phyloP scores from a whole-genome alignment of 1,139 yeast species.

The Candida labiduridarum region DNA sequence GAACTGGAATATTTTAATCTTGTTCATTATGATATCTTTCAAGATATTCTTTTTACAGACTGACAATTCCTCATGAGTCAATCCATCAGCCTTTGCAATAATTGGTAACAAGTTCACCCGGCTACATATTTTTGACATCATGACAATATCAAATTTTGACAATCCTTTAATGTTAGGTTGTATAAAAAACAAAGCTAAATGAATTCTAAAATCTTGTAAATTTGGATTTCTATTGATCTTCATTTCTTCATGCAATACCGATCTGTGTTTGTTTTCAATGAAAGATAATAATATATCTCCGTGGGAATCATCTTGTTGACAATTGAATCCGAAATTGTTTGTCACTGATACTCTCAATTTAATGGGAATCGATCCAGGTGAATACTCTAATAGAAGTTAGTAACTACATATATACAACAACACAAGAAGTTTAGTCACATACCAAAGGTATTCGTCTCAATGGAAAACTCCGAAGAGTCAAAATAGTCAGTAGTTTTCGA shows the following conservation, averaged over 20 bases:
- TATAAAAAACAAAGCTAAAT: conserved; percentile 62
- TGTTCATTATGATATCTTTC: conserved; percentile 43
- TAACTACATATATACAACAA: background rate
- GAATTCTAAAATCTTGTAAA: conserved; percentile 60
- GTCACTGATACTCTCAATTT: conserved; percentile 27
- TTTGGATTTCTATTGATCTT: conserved; percentile 59
- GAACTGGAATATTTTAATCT: conserved; percentile 56
- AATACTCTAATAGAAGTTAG: conserved; percentile 7
- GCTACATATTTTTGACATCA: conserved; percentile 51
- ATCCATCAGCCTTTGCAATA: conserved; percentile 44
- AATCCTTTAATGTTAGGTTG: conserved; percentile 59
- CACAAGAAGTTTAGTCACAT: conserved; percentile 5
- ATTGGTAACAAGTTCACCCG: conserved; percentile 62
- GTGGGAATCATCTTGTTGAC: conserved; percentile 25
- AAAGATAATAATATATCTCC: conserved; percentile 21
- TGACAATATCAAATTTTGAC: conserved; percentile 42
- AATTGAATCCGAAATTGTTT: conserved; percentile 31
- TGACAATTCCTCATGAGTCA: conserved; percentile 49
- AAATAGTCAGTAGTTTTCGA: background rate
- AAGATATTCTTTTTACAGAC: conserved; percentile 46
- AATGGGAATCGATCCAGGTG: conserved; percentile 23
- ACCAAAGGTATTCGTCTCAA: conserved; percentile 16
- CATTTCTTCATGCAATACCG: conserved; percentile 58
- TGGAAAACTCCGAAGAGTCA: conserved; percentile 5
- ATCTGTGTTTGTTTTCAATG: conserved; percentile 58